These are phyloP conservation scores for Yarrowia sp. DNA, from an alignment of 805 yeast species.

Conservation along the genomic window DNA sequence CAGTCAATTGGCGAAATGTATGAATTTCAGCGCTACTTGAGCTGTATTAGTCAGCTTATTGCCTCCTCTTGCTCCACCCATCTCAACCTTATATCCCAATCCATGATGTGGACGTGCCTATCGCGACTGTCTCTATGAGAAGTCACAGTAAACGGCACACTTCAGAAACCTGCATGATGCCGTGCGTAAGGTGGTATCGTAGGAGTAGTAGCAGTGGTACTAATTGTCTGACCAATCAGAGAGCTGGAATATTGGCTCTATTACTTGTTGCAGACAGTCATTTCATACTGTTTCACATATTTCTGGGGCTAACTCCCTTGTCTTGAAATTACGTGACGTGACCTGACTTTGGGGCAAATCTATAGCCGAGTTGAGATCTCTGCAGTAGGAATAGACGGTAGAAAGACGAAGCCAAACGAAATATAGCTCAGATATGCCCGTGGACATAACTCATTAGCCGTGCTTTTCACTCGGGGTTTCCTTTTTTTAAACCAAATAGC, in stretches of 20 bases:
- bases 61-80: background rate
- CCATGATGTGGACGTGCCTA: constrained; percentile 11
- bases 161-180: constrained; percentile 4
- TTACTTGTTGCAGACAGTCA: background rate
- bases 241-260: no score
- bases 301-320: background rate
- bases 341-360: background rate
- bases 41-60: no score
- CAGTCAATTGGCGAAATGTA: no score
- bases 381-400: no score
- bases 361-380: no score
- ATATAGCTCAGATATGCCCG: no score
- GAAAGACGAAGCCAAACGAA: no score
- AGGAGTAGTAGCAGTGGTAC: background rate
- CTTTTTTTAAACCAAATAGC: background rate
- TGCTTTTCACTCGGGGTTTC: background rate
- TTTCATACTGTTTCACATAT: background rate
- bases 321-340: constrained; percentile 4
- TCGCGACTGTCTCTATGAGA: background rate
- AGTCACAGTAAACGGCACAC: constrained; percentile 11
- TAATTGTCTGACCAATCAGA: no score
- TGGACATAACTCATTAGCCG: no score
- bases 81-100: constrained; percentile 27
- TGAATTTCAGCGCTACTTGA: no score
- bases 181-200: background rate